phyloP scores from a whole-genome alignment of 805 yeast species.

The Saturnispora saitoi region DNA sequence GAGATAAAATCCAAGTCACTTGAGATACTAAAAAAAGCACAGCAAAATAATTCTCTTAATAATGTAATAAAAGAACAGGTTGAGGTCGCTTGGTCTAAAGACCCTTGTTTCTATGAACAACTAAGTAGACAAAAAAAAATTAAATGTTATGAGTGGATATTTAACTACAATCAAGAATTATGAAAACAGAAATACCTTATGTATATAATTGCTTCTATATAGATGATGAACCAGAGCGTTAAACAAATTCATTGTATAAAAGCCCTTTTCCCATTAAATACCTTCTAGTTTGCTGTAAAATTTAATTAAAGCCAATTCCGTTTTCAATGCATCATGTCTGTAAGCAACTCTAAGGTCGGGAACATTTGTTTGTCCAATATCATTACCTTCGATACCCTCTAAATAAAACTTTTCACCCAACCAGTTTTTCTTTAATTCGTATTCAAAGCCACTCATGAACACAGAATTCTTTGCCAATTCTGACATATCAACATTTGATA shows the following conservation, averaged over 20 bases:
- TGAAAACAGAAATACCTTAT: not conserved
- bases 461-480: slow-evolving; percentile 93
- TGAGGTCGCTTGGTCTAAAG: not conserved
- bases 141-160: not conserved
- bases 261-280: not conserved
- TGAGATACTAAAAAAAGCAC: not conserved
- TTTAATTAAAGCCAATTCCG: slow-evolving; percentile 61
- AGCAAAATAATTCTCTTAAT: not conserved
- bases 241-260: not conserved
- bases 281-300: slow-evolving; percentile 35
- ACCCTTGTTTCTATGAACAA: not conserved
- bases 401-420: slow-evolving; percentile 55
- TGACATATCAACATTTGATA: slow-evolving; percentile 94
- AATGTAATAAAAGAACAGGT: not conserved
- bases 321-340: slow-evolving; percentile 69
- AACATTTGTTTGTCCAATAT: slow-evolving; percentile 89
- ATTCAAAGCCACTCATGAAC: slow-evolving; percentile 89
- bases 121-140: not conserved
- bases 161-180: not conserved
- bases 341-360: slow-evolving; percentile 82
- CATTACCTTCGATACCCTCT: slow-evolving; percentile 72
- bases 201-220: not conserved
- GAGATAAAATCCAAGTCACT: not conserved
- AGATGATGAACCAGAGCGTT: not conserved
- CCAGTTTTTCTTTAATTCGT: slow-evolving; percentile 84